Evolutionary conservation across 1,284 basidiomycete genomes (phyloP).

Genomic region (Sphaerobolus stellatus): DNA sequence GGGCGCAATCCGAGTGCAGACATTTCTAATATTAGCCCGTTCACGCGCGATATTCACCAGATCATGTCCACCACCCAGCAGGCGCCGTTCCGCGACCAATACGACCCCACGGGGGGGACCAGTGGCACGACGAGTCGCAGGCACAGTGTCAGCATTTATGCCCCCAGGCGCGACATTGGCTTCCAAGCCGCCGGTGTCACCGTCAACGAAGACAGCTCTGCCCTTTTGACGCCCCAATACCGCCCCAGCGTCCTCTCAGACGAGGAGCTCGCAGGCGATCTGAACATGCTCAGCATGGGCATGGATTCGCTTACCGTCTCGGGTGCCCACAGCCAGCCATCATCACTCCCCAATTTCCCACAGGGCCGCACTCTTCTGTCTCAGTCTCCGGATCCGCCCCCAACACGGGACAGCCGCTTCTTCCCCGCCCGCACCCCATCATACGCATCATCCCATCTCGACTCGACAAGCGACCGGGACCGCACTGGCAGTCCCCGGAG

Average conservation of each 20-base stretch:
- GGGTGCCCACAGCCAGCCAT: slow-evolving; percentile 48
- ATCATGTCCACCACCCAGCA: slow-evolving; percentile 66
- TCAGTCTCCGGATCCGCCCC: slow-evolving; percentile 56
- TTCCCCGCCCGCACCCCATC: slow-evolving; percentile 35
- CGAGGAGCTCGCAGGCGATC: slow-evolving; percentile 30
- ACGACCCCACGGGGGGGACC: slow-evolving; percentile 57
- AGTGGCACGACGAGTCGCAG: slow-evolving; percentile 82
- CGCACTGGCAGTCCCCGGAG: slow-evolving; percentile 9
- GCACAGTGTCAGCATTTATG: slow-evolving; percentile 85
- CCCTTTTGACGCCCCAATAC: slow-evolving; percentile 14
- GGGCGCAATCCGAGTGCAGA: slow-evolving; percentile 33
- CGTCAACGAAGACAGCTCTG: slow-evolving; percentile 44
- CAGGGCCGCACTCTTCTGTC: slow-evolving; percentile 51
- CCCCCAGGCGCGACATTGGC: slow-evolving; percentile 64
- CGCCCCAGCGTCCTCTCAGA: slow-evolving; percentile 16
- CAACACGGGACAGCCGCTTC: slow-evolving; percentile 45
- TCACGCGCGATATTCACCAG: slow-evolving; percentile 74
- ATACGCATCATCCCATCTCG: slow-evolving; percentile 7
- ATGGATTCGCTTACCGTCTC: slow-evolving; percentile 12
- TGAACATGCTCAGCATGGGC: slow-evolving; percentile 61
- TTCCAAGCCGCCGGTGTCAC: slow-evolving; percentile 57
- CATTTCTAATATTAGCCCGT: slow-evolving; percentile 76
- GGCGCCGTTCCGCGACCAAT: slow-evolving; percentile 46
- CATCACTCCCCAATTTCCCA: slow-evolving; percentile 64
- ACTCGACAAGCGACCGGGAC: slow-evolving; percentile 9